A percentile compares a stretch with the other conserved stretches of the same genome.
Conservation (phyloP, 2,329 filamentous ascomycete genomes). For the Trichophyton simii region DNA sequence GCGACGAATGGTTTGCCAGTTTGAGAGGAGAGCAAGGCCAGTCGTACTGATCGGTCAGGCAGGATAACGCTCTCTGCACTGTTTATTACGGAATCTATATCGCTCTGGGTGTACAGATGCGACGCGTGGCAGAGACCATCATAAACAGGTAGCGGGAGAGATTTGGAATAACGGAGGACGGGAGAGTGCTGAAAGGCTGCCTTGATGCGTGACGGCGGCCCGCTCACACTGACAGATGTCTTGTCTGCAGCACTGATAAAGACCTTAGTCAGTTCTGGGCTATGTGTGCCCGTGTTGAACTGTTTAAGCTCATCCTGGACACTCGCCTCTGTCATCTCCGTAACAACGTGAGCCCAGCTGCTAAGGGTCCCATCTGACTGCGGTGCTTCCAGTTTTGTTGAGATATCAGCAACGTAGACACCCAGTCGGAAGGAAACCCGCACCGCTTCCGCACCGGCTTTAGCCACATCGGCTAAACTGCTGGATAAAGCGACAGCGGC, state of each 20-base stretch:
- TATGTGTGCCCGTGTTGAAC: background rate
- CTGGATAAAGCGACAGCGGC: slow-evolving; percentile 33
- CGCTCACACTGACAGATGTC: slow-evolving; percentile 18
- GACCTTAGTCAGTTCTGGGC: slow-evolving; percentile 13
- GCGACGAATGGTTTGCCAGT: slow-evolving; percentile 13
- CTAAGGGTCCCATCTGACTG: background rate
- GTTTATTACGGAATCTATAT: slow-evolving; percentile 11
- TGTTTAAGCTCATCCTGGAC: background rate
- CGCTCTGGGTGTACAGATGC: slow-evolving; percentile 33
- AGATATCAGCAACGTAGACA: slow-evolving; percentile 32
- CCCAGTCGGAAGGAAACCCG: slow-evolving; percentile 39
- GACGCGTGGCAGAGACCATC: slow-evolving; percentile 28
- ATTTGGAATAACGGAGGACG: slow-evolving; percentile 16
- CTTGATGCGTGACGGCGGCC: slow-evolving; percentile 18
- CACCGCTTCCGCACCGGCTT: slow-evolving; percentile 31
- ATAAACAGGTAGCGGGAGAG: slow-evolving; percentile 18
- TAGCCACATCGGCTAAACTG: slow-evolving; percentile 28
- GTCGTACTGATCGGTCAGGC: background rate
- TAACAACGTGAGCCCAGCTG: background rate
- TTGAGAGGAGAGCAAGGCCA: slow-evolving; percentile 14
- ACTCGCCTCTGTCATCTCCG: background rate
- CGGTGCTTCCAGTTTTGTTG: slow-evolving; percentile 30
- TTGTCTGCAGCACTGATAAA: slow-evolving; percentile 18
- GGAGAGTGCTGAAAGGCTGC: slow-evolving; percentile 15
- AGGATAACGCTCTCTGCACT: background rate